Conservation (phyloP, 2,329 filamentous ascomycete genomes). For the Rhexocercosporidium sp. region DNA sequence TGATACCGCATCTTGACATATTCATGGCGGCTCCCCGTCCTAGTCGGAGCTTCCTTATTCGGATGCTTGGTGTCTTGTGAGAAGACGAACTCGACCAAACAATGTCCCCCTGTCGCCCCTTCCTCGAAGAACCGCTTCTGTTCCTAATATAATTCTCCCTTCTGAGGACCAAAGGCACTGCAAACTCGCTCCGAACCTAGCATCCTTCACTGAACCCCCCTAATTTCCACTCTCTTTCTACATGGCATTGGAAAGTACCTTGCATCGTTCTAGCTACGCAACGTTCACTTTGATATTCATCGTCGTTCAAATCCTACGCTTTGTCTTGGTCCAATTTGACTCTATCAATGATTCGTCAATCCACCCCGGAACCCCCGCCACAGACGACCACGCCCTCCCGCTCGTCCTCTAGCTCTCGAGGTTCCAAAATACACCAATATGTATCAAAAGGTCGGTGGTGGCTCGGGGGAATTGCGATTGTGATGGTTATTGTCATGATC, state of each 20-base stretch:
- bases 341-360: conserved; percentile 28
- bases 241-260: conserved; percentile 27
- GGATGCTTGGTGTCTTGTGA: neutral
- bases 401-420: conserved; percentile 27
- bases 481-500: conserved; percentile 30
- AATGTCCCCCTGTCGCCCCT: neutral
- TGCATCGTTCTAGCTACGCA: conserved; percentile 23
- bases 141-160: neutral
- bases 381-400: conserved; percentile 20
- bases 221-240: conserved; percentile 2
- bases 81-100: neutral
- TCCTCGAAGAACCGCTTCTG: neutral
- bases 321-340: conserved; percentile 13
- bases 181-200: neutral
- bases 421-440: conserved; percentile 18
- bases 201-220: neutral
- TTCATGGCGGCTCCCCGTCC: neutral
- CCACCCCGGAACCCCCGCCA: conserved; percentile 12
- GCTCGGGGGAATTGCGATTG: conserved; percentile 25
- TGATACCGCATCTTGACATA: neutral
- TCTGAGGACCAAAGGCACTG: neutral
- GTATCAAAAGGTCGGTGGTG: conserved; percentile 27
- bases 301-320: conserved; percentile 15
- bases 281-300: conserved; percentile 27
- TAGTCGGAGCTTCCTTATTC: neutral